phyloP scores from a whole-genome alignment of 2,329 filamentous ascomycete species.

The Penicillium sp. region DNA sequence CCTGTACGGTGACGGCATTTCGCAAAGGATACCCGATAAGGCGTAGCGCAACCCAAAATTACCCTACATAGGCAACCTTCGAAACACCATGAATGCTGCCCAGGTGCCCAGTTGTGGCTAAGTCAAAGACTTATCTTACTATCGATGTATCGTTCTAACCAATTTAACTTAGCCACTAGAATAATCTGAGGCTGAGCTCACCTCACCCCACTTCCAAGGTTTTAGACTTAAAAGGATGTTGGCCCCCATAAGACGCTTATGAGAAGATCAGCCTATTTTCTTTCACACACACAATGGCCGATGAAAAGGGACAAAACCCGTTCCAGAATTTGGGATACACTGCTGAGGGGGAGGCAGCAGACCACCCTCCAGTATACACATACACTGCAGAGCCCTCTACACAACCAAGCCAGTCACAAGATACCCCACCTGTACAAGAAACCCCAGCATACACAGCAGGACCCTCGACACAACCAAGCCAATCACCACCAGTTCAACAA shows the following conservation, averaged over 20 bases:
- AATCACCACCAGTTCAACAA: not conserved
- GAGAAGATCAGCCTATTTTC: not conserved
- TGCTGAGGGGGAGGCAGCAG: not conserved
- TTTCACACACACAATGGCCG: not conserved
- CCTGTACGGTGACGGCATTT: not conserved
- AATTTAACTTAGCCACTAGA: not conserved
- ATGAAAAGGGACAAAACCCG: constrained; percentile 8
- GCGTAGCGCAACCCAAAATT: not conserved
- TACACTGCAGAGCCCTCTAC: not conserved
- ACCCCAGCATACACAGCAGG: not conserved
- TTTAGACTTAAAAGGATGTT: constrained; percentile 1
- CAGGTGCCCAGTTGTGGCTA: not conserved
- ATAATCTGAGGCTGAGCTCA: constrained; percentile 2
- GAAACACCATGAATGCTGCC: not conserved
- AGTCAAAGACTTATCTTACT: not conserved
- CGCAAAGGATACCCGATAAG: constrained; percentile 11
- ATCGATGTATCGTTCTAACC: not conserved
- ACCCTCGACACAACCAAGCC: not conserved
- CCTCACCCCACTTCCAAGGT: not conserved
- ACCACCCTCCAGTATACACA: constrained; percentile 7
- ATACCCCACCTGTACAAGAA: not conserved
- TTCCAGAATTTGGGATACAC: not conserved
- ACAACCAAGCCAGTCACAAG: not conserved
- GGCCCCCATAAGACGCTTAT: not conserved
- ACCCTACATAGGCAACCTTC: not conserved